These are phyloP conservation scores for Chrysosporium queenslandicum DNA, from an alignment of 2,329 filamentous ascomycete species.

Conservation along the genomic window DNA sequence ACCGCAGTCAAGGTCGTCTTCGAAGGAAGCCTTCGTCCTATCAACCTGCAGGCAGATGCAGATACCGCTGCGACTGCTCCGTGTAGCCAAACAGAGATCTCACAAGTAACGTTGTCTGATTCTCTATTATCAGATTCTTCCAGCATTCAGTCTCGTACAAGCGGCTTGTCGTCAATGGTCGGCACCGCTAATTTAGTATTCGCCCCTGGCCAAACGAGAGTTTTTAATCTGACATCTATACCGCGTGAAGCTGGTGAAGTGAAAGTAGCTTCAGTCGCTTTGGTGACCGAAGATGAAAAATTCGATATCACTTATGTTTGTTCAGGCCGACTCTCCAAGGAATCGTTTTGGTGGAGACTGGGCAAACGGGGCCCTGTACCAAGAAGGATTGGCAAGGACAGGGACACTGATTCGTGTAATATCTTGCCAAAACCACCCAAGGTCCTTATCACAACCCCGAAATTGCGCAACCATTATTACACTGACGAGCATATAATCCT, in stretches of 20 bases:
- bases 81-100: constrained; percentile 23
- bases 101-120: constrained; percentile 24
- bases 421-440: constrained; percentile 87
- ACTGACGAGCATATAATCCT: constrained; percentile 67
- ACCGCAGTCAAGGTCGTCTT: constrained; percentile 44
- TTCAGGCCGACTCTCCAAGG: constrained; percentile 30
- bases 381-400: constrained; percentile 36
- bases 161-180: constrained; percentile 36
- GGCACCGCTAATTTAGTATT: constrained; percentile 57
- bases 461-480: constrained; percentile 64
- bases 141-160: constrained; percentile 26
- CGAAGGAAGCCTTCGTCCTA: constrained; percentile 40
- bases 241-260: constrained; percentile 76
- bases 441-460: constrained; percentile 61
- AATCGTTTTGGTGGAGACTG: constrained; percentile 37
- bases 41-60: constrained; percentile 32
- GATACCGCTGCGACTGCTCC: constrained; percentile 20
- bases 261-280: constrained; percentile 52
- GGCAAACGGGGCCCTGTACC: constrained; percentile 27
- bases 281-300: constrained; percentile 53
- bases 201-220: constrained; percentile 54
- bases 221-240: constrained; percentile 61
- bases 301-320: constrained; percentile 61
- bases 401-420: constrained; percentile 49
- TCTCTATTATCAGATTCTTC: constrained; percentile 19